Conservation (phyloP, 352 stramenopile genomes). For the Pythium phragmitis region DNA sequence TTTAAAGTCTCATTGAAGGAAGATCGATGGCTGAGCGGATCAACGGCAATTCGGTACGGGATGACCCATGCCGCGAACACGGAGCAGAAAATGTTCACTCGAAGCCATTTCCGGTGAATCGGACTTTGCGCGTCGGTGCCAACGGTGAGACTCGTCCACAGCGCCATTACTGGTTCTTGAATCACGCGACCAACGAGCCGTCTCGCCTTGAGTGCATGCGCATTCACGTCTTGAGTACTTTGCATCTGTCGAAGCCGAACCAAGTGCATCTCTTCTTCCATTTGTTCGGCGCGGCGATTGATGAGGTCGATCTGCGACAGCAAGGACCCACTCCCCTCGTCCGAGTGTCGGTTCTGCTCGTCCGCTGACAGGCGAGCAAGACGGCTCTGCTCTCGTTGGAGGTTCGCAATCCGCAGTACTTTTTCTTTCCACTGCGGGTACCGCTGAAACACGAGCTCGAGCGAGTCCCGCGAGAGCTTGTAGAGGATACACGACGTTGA, state of each 20-base stretch:
- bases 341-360: background rate
- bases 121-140: slow-evolving; percentile 44
- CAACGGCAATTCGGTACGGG: slow-evolving; percentile 56
- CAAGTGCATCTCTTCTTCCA: slow-evolving; percentile 35
- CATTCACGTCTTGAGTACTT: slow-evolving; percentile 3
- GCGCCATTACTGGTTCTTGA: background rate
- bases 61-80: slow-evolving; percentile 29
- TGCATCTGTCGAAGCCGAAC: slow-evolving; percentile 28
- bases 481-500: slow-evolving; percentile 74
- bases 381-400: slow-evolving; percentile 56
- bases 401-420: slow-evolving; percentile 57
- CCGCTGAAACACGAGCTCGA: slow-evolving; percentile 67
- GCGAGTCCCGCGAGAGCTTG: slow-evolving; percentile 56
- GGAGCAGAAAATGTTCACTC: slow-evolving; percentile 45
- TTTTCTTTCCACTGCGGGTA: slow-evolving; percentile 75
- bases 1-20: slow-evolving; percentile 27
- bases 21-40: slow-evolving; percentile 33
- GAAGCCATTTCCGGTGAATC: slow-evolving; percentile 53
- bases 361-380: slow-evolving; percentile 33
- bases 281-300: slow-evolving; percentile 27
- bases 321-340: slow-evolving; percentile 36
- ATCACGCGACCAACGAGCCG: background rate
- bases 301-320: slow-evolving; percentile 29
- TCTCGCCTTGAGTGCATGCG: background rate
- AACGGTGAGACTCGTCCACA: slow-evolving; percentile 22